Evolutionary conservation across 306 rosid species (phyloP), one percentile per base, ranked within the genome.

Genomic region (Castanea crenata): DNA sequence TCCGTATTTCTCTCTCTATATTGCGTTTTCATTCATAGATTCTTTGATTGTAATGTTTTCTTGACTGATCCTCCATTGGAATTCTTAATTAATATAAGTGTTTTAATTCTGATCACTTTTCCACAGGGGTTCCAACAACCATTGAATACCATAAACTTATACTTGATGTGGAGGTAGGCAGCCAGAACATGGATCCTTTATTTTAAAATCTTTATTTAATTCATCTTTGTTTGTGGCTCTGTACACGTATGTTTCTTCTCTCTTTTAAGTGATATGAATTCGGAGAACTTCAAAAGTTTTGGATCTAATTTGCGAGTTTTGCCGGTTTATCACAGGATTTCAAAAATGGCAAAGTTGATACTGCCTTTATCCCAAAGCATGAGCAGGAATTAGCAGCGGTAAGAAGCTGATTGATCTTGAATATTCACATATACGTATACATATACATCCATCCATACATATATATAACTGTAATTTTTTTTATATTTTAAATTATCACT

Each of bases 71-170:
- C 49, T 32, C 71, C 5, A 6, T 3, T 65, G 71, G 71, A 65
- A 41, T 41, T 41, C 46, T 35, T 67, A 25, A 34, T 68, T 19
- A 9, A 19, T 16, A 3, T 18, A 59, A 18, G 15, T 23, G 19
- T 35, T 18, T 19, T 8, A 67, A 67, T 19, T 19, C 41, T 35
- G 52, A 68, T 34, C 25, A 68, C 27, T 35, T 68, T 68, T 35
- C 72, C 68, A 27, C 93, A 93, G 98, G 99, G 76, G 92, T 95
- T 83, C 99, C 99, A 62, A 95, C 99, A n/a, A 95, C 99, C 80
- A 93, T 95, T 62, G 99, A 95, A 29, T 95, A 95, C 87, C 98
- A 95, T 85, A 95, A 95, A 85, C 97, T 95, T 62, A 95, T 95
- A 87, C 96, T 95, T 57, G 96, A 95, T 74, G 75, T 90, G 56